Evolutionary conservation across 2,329 filamentous ascomycete genomes (phyloP).

Genomic region (Fusarium torreyae): DNA sequence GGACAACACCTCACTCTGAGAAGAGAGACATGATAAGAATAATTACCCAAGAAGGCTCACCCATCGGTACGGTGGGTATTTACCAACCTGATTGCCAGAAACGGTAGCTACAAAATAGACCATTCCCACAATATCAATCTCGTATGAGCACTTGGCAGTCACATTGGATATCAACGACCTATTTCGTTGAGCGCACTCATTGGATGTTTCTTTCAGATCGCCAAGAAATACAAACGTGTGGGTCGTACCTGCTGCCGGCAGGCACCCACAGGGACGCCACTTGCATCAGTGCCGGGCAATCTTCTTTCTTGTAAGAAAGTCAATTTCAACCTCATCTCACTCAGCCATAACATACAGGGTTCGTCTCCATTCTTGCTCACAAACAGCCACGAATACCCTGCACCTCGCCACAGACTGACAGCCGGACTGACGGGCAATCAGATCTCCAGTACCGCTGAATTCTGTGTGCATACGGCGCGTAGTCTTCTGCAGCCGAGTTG

Average conservation of each 20-base stretch:
- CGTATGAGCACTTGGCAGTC: neutral
- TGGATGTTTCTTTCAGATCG: neutral
- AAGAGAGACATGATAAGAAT: too few species aligned
- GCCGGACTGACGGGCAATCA: neutral
- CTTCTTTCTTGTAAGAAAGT: constrained; percentile 25
- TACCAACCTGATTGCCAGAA: too few species aligned
- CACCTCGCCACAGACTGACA: neutral
- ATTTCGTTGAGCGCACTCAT: neutral
- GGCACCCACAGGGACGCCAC: constrained; percentile 12
- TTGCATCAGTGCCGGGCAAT: constrained; percentile 2
- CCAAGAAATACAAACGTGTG: constrained; percentile 11
- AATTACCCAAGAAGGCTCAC: too few species aligned
- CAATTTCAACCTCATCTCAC: constrained; percentile 40
- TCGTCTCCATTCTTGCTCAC: neutral
- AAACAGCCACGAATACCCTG: too few species aligned
- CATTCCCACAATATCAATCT: neutral
- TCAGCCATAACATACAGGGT: constrained; percentile 4
- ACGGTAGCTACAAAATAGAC: too few species aligned
- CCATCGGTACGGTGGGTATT: too few species aligned
- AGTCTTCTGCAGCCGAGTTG: constrained; percentile 24
- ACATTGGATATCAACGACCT: neutral
- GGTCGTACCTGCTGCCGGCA: constrained; percentile 27
- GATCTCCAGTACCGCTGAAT: constrained; percentile 10
- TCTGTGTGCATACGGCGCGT: constrained; percentile 2
- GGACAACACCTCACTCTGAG: too few species aligned